Base-by-base conservation (phyloP, 148 eudicot genomes). In the Amaranthus cruentus region DNA sequence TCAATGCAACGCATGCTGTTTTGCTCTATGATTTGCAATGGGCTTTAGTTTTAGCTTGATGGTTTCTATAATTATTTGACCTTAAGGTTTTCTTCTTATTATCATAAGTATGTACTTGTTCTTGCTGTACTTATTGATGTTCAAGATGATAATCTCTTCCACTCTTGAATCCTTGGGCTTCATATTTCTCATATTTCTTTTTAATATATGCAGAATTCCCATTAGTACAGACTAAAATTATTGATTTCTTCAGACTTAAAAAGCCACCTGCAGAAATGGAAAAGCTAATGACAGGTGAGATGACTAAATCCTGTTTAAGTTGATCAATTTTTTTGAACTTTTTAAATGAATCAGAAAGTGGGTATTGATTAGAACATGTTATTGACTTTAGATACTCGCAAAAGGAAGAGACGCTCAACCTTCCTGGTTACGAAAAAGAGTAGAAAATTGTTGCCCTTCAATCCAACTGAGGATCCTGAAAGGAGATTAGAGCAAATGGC, bases 161-260 rank as follows among this genome's bases (percentile, higher is more conserved):
- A 28, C 38, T 28, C 38, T 28, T 28, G 38, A 28, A 28, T 28
- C 1, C 38, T 28, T 60, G 43, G 9, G 43, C 13, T 56, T 38
- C 44, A 28, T 0, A 28, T 28, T 28, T 28, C 38, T 28, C 38
- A 28, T 28, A 28, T 28, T 28, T 28, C 13, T 43, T 38, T 59
- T 54, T 5, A 28, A 28, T 44, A 9, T 62, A 38, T 81, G 81
- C 92, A 95, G 98, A 68, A 55, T 88, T 95, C 69, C 92, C 96
- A 43, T 75, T 95, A 47, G 81, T 90, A n/a, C 98, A 95, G 81
- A 95, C 96, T 14, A 95, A 88, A 78, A 95, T 95, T 69, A 83
- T 91, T 43, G 98, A 95, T 70, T 95, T 95, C 80, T 95, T 95
- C 81, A 89, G 93, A 38, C 91, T 95, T 47, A 93, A 87, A 77